Percentiles rank a stretch among this genome's conserved stretches.
phyloP scores from a whole-genome alignment of 2,329 filamentous ascomycete species.

The Venturia pyrina region DNA sequence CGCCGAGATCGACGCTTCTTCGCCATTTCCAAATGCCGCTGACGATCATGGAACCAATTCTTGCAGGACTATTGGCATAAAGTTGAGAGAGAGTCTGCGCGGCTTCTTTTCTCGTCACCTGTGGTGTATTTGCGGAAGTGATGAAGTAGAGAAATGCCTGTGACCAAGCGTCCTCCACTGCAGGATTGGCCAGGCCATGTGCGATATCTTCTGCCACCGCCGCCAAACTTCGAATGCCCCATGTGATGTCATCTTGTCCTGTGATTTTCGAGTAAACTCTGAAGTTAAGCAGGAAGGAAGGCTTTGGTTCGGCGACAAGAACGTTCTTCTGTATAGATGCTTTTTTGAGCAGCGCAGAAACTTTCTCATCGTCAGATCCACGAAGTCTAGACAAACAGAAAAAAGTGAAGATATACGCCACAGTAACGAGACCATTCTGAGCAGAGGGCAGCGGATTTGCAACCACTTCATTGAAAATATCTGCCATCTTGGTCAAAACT shows the following conservation, averaged over 20 bases:
- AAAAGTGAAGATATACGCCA: slow-evolving; percentile 64
- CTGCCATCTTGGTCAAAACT: slow-evolving; percentile 47
- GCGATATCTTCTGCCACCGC: slow-evolving; percentile 48
- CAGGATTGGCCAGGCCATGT: slow-evolving; percentile 31
- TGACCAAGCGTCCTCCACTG: slow-evolving; percentile 63
- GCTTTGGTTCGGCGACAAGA: slow-evolving; percentile 63
- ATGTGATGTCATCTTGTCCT: slow-evolving; percentile 64
- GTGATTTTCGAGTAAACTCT: slow-evolving; percentile 75
- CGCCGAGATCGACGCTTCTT: slow-evolving; percentile 52
- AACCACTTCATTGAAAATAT: slow-evolving; percentile 67
- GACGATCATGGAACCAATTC: slow-evolving; percentile 54
- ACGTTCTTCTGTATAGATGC: slow-evolving; percentile 54
- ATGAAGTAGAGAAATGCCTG: slow-evolving; percentile 76
- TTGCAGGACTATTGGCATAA: slow-evolving; percentile 50
- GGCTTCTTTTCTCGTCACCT: slow-evolving; percentile 54
- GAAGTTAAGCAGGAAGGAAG: slow-evolving; percentile 76
- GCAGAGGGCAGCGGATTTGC: slow-evolving; percentile 69
- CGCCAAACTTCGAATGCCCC: slow-evolving; percentile 63
- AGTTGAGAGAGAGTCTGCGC: slow-evolving; percentile 50
- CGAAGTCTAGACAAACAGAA: slow-evolving; percentile 47
- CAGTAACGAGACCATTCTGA: slow-evolving; percentile 73
- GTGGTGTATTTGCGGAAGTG: slow-evolving; percentile 50
- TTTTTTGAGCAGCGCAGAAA: slow-evolving; percentile 49
- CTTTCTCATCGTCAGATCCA: slow-evolving; percentile 45
- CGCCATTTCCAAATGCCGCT: slow-evolving; percentile 75